Base-by-base conservation (phyloP, 148 eudicot species). In the Silene conica region DNA sequence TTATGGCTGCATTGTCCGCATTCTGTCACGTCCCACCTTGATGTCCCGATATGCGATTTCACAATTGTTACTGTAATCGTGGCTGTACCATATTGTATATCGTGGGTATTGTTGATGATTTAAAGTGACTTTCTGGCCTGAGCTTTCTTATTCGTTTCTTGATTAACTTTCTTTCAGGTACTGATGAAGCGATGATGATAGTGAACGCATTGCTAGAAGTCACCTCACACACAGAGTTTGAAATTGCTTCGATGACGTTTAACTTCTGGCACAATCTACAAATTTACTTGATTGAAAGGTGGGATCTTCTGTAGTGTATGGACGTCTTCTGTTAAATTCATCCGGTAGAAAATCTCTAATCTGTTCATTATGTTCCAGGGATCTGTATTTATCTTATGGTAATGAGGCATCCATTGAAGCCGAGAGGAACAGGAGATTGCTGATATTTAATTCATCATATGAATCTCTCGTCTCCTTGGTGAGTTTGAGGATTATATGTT, bases 211-310 rank as follows among this genome's bases (percentile, higher is more conserved):
- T 95, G 79, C 82, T 92, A 65, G 97, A 95, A 85, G 99, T 92
- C 73, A 83, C 96, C 80, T 86, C 99, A 67, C 99, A 90, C 89
- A 90, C 90, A 71, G 99, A 95, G 79, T 95, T 83, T 78, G 99
- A 95, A 83, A 95, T 95, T 76, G 97, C 97, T 84, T 95, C 97
- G 68, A 95, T 95, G 99, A 95, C 99, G 21, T 95, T 95, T 69
- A 95, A 92, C 80, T 95, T 95, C 81, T 95, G 99, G 99, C 99
- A 95, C 85, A 90, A 82, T 83, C 89, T 95, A 82, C 99, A 95
- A 80, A 81, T 95, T 74, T 77, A 81, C 72, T 87, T 95, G 85
- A 80, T 80, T 69, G 97, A 95, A 85, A 90, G 93, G 99, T 95
- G 68, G 63, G 43, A 67, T 66, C 22, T 52, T 71, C 73, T 69